Evolutionary conservation across 192 early-diverging fungal species (phyloP).

Genomic region (Mortierella antarctica): DNA sequence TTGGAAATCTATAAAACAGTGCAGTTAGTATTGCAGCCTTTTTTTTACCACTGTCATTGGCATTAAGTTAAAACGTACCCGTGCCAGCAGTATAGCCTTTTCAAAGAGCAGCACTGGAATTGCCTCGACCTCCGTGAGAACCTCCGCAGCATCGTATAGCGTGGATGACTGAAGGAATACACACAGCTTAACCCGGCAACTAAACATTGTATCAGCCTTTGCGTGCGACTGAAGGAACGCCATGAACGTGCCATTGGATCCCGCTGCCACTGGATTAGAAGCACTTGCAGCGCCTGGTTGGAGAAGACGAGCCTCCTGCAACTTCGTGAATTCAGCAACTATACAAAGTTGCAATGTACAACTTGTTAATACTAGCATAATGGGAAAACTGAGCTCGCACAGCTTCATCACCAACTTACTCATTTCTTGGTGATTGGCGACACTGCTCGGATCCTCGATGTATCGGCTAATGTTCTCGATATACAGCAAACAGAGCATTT

Average conservation of each 20-base stretch:
- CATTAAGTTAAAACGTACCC: constrained; percentile 40
- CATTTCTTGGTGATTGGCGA: background rate
- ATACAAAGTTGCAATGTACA: background rate
- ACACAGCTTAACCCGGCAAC: constrained; percentile 44
- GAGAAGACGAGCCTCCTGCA: constrained; percentile 7
- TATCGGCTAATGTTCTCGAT: constrained; percentile 17
- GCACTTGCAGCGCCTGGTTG: background rate
- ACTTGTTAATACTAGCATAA: background rate
- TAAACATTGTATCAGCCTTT: constrained; percentile 34
- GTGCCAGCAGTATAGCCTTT: constrained; percentile 58
- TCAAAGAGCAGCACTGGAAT: constrained; percentile 55
- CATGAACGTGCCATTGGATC: constrained; percentile 26
- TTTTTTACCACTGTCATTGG: background rate
- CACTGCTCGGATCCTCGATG: background rate
- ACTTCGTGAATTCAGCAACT: constrained; percentile 5
- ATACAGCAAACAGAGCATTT: constrained; percentile 26
- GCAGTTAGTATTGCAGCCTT: background rate
- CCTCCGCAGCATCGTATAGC: constrained; percentile 31
- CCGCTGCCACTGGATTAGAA: background rate
- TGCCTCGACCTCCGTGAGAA: constrained; percentile 47
- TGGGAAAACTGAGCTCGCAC: background rate
- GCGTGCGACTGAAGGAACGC: constrained; percentile 24
- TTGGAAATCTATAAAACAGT: constrained; percentile 44
- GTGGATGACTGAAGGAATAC: constrained; percentile 56
- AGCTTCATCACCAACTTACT: constrained; percentile 3